phyloP scores from a whole-genome alignment of 352 stramenopile species.

The Halophytophthora polymorphica region DNA sequence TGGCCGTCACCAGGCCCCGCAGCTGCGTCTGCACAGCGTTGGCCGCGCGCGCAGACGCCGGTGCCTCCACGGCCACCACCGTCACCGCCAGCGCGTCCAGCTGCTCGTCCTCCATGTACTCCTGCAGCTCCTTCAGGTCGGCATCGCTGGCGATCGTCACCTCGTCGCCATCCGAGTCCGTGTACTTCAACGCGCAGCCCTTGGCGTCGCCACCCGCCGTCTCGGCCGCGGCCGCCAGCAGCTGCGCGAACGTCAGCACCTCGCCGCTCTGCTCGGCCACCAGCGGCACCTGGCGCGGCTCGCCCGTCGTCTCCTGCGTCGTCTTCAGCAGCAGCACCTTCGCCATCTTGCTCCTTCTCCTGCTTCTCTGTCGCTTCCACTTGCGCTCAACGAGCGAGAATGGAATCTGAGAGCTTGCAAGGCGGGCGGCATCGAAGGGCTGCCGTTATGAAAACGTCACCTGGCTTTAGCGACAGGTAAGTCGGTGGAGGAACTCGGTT shows the following conservation, averaged over 20 bases:
- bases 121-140: conserved; percentile 45
- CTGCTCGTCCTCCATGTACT: conserved; percentile 53
- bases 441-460: no score
- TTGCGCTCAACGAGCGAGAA: conserved; percentile 22
- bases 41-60: conserved; percentile 4
- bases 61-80: conserved; percentile 13
- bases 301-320: conserved; percentile 6
- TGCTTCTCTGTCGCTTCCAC: conserved; percentile 14
- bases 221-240: conserved; percentile 19
- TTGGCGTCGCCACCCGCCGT: conserved; percentile 16
- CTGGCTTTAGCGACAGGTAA: conserved; percentile 5
- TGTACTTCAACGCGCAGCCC: conserved; percentile 39
- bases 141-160: conserved; percentile 53
- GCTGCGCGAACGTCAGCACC: conserved; percentile 21
- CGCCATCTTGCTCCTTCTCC: conserved; percentile 17
- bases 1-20: conserved; percentile 42
- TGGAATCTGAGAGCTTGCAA: conserved; percentile 25
- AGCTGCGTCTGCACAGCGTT: conserved; percentile 39
- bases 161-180: conserved; percentile 53
- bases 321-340: conserved; percentile 27
- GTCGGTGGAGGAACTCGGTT: neutral
- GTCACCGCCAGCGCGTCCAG: conserved; percentile 32
- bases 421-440: neutral
- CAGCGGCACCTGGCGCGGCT: conserved; percentile 23
- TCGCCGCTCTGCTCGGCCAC: conserved; percentile 10